Percentiles rank a stretch among this genome's conserved stretches.
phyloP scores from a whole-genome alignment of 345 rosid genomes.

The Anacardium occidentale region DNA sequence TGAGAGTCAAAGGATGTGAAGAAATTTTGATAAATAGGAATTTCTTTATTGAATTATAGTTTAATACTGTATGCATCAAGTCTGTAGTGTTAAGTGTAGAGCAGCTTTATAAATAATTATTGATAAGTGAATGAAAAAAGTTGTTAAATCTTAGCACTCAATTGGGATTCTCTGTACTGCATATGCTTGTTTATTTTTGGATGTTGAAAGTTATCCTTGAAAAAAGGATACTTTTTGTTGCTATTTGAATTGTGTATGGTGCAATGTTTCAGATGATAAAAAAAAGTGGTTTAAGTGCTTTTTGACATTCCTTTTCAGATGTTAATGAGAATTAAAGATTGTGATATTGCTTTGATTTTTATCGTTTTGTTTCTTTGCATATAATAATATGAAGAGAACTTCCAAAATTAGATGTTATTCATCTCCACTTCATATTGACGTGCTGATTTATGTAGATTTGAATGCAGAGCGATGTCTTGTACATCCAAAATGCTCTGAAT shows the following conservation, averaged over 20 bases:
- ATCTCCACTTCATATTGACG: not conserved
- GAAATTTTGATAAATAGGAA: not conserved
- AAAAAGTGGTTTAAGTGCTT: not conserved
- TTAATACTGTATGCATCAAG: not conserved
- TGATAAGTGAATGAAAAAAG: not conserved
- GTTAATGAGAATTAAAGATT: not conserved
- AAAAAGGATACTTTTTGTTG: not conserved
- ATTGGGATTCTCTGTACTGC: not conserved
- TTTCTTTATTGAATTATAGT: not conserved
- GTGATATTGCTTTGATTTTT: not conserved
- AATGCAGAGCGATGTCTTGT: conserved; percentile 1
- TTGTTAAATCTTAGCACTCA: not conserved
- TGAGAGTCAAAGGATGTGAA: not conserved
- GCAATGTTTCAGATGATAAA: not conserved
- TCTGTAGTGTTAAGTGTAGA: not conserved
- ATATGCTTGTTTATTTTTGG: not conserved
- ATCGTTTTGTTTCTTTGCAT: conserved; percentile 3
- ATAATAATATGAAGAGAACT: not conserved
- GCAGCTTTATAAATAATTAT: not conserved
- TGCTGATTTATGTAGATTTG: not conserved
- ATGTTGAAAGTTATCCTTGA: not conserved
- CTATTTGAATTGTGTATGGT: not conserved
- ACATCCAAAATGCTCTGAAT: not conserved
- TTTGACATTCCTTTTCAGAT: not conserved
- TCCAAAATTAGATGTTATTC: not conserved